phyloP scores from a whole-genome alignment of 1,284 basidiomycete genomes.

The Moesziomyces sp. region DNA sequence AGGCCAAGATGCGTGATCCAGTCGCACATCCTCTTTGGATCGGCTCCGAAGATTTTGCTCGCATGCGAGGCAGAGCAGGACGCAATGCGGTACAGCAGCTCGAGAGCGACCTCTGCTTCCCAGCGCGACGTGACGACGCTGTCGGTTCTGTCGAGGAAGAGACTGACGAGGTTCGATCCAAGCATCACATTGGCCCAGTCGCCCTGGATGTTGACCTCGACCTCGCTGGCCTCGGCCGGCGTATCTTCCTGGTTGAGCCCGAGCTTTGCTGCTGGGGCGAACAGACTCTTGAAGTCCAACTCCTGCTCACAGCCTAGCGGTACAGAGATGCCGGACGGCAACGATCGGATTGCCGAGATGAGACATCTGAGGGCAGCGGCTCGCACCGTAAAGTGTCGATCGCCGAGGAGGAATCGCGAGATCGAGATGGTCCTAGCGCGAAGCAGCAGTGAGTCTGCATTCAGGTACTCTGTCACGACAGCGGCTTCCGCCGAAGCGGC shows the following conservation, averaged over 20 bases:
- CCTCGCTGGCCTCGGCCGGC: slow-evolving; percentile 32
- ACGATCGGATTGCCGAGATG: slow-evolving; percentile 25
- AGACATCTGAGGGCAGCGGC: slow-evolving; percentile 51
- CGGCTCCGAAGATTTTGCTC: slow-evolving; percentile 15
- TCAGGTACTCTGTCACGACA: slow-evolving; percentile 10
- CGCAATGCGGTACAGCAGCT: slow-evolving; percentile 39
- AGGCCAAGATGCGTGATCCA: slow-evolving; percentile 41
- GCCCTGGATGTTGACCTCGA: slow-evolving; percentile 31
- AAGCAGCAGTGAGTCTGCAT: slow-evolving; percentile 18
- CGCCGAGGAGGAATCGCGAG: slow-evolving; percentile 53
- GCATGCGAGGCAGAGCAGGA: slow-evolving; percentile 40
- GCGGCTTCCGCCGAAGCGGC: background rate
- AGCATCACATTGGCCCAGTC: slow-evolving; percentile 46
- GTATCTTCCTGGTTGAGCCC: slow-evolving; percentile 7
- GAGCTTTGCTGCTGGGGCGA: slow-evolving; percentile 1
- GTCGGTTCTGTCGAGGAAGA: slow-evolving; percentile 36
- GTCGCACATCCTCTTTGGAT: slow-evolving; percentile 24
- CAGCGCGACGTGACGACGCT: slow-evolving; percentile 38
- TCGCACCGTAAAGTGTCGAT: slow-evolving; percentile 56
- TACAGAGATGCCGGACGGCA: slow-evolving; percentile 17
- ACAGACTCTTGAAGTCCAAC: slow-evolving; percentile 21
- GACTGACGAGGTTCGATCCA: slow-evolving; percentile 22
- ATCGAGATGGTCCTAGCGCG: slow-evolving; percentile 36
- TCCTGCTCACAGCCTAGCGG: slow-evolving; percentile 19
- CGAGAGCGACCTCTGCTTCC: slow-evolving; percentile 40